Percentiles rank a stretch among this genome's conserved stretches.
Conservation (phyloP, 2,329 filamentous ascomycete genomes). For the Fusarium penzigii region DNA sequence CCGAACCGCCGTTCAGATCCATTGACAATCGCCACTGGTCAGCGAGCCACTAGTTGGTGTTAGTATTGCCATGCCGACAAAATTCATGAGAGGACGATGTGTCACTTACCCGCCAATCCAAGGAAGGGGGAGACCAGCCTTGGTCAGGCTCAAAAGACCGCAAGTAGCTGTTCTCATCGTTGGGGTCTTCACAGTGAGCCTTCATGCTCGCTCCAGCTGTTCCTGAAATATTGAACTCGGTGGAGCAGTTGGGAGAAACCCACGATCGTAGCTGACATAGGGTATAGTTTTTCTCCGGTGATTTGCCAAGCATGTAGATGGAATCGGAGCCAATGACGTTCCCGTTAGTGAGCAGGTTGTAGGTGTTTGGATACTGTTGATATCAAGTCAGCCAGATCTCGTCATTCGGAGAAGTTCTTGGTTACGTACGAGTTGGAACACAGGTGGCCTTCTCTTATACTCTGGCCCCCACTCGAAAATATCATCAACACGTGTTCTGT, state of each 20-base stretch:
- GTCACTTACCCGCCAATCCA: slow-evolving; percentile 50
- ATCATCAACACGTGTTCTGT: slow-evolving; percentile 64
- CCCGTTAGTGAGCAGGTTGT: slow-evolving; percentile 67
- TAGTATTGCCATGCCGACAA: slow-evolving; percentile 2
- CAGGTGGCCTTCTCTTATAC: slow-evolving; percentile 52
- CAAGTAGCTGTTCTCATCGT: slow-evolving; percentile 57
- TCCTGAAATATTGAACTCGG: slow-evolving; percentile 57
- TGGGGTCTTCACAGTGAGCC: slow-evolving; percentile 60
- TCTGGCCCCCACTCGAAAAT: slow-evolving; percentile 67
- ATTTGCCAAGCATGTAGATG: slow-evolving; percentile 67
- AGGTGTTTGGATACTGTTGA: slow-evolving; percentile 54
- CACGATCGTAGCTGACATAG: slow-evolving; percentile 69
- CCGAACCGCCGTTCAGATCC: slow-evolving; percentile 56
- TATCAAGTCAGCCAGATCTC: background rate
- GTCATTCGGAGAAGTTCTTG: slow-evolving; percentile 24
- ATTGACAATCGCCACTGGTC: slow-evolving; percentile 56
- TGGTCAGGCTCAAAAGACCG: slow-evolving; percentile 38
- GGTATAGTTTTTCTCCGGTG: slow-evolving; percentile 51
- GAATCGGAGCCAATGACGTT: slow-evolving; percentile 46
- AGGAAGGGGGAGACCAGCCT: slow-evolving; percentile 33
- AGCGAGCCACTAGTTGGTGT: slow-evolving; percentile 43
- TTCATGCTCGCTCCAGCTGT: slow-evolving; percentile 59
- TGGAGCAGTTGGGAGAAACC: slow-evolving; percentile 66
- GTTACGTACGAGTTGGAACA: slow-evolving; percentile 48
- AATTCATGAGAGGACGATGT: accelerated